These are phyloP conservation scores for Hippophae rhamnoides DNA, from an alignment of 306 rosid genomes.

Conservation along the genomic window DNA sequence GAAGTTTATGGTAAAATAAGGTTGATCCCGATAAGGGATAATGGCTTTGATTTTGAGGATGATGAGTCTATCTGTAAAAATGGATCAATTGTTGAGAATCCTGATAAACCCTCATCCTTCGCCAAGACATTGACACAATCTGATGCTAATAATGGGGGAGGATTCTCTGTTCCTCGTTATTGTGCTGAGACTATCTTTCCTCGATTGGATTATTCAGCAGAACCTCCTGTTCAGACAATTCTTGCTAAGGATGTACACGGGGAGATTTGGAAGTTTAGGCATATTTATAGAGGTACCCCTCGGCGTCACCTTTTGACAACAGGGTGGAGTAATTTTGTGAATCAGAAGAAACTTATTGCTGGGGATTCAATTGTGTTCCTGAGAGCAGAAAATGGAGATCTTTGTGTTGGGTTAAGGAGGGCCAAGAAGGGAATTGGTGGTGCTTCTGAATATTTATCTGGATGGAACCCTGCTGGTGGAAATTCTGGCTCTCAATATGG, in stretches of 20 bases:
- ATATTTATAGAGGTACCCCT: constrained; percentile 94
- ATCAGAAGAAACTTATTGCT: constrained; percentile 91
- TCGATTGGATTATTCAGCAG: constrained; percentile 65
- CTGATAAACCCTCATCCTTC: constrained; percentile 63
- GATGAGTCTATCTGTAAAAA: constrained; percentile 33
- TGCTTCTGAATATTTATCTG: constrained; percentile 44
- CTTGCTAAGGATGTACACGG: constrained; percentile 87
- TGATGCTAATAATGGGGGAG: constrained; percentile 97
- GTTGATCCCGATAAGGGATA: constrained; percentile 47
- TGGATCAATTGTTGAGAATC: constrained; percentile 22
- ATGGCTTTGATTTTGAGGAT: constrained; percentile 35
- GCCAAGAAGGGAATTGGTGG: constrained; percentile 88
- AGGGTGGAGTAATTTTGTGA: constrained; percentile 97
- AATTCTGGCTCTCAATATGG: constrained; percentile 31
- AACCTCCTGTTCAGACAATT: constrained; percentile 86
- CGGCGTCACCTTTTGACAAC: constrained; percentile 94
- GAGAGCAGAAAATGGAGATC: constrained; percentile 81
- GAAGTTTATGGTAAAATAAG: constrained; percentile 71
- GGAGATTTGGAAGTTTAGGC: constrained; percentile 87
- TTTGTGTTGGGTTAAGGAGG: constrained; percentile 88
- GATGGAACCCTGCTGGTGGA: constrained; percentile 39
- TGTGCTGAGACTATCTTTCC: constrained; percentile 97
- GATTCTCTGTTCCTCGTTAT: constrained; percentile 93
- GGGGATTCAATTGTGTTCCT: constrained; percentile 90
- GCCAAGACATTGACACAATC: constrained; percentile 94